Base-by-base conservation (phyloP, 2,329 filamentous ascomycete species). In the Bertia moriformis region DNA sequence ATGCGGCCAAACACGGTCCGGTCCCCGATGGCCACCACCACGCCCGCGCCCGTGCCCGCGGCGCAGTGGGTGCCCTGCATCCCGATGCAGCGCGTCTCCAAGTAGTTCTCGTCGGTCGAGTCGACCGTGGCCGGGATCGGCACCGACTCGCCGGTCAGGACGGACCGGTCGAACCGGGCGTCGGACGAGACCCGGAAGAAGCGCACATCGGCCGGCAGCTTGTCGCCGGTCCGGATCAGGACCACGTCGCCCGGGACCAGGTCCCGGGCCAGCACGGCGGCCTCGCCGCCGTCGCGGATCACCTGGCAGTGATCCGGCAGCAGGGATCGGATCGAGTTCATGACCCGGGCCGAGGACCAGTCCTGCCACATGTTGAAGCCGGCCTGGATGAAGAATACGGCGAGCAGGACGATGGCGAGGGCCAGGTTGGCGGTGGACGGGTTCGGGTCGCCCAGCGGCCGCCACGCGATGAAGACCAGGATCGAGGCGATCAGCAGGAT, bases 21-120 rank as follows among this genome's bases (percentile, higher is more conserved):
- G 51, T 85, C 78, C 5, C 81, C 82, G 1, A 77, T 87, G 1
- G 75, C 73, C 10, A 88, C 74, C 2, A 84, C 78, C 7, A 87
- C 58, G 14, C 78, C 82, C 13, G 69, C 62, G 39, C 72, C 77
- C 17, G 63, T 75, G 3, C 83, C 83, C 4, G 75, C 76, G 3
- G 82, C 73, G 46, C 81, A 86, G 49, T 87, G 80, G 0, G 83
- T 86, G n/a, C 83, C 82, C 51, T 86, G 81, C 7, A 88, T 65
- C 17, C 81, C 82, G 39, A 88, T 83, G 48, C 76, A 81, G 39
- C 73, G 71, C 3, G 81, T 87, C 51, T 88, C 83, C 19, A 88
- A 71, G 49, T 83, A 85, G 53, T 86, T 86, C 29, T 69, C 62
- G 48, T 86, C 79, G 0, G 75, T 79, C 0, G 67, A 71, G n/a